Evolutionary conservation across 2,329 filamentous ascomycete genomes (phyloP).

Genomic region (Trichoderma koningiopsis): DNA sequence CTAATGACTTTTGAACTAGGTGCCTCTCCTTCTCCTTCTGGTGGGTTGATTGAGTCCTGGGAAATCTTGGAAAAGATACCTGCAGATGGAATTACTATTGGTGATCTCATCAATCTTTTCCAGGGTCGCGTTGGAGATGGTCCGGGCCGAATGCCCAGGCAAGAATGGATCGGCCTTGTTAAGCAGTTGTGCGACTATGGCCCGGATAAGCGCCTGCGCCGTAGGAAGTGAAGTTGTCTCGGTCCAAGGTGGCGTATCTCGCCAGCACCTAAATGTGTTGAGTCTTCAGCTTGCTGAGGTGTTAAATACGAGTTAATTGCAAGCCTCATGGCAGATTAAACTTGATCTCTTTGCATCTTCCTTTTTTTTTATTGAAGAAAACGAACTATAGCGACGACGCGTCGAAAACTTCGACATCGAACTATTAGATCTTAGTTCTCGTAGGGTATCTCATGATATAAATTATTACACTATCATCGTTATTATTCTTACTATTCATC

Average conservation of each 20-base stretch:
- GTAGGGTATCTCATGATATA: constrained; percentile 17
- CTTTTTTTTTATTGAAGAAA: background rate
- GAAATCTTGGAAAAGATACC: constrained; percentile 60
- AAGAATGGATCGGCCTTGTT: constrained; percentile 62
- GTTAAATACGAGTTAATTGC: background rate
- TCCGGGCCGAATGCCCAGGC: constrained; percentile 53
- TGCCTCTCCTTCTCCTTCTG: constrained; percentile 41
- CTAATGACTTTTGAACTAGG: constrained; percentile 29
- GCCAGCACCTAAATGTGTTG: background rate
- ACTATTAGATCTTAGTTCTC: background rate
- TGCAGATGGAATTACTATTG: constrained; percentile 56
- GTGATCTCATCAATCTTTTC: constrained; percentile 57
- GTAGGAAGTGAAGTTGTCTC: constrained; percentile 39
- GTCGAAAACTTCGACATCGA: background rate
- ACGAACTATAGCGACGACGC: background rate
- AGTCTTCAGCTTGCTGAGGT: background rate
- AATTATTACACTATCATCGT: constrained; percentile 13
- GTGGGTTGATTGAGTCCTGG: constrained; percentile 46
- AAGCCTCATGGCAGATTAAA: background rate
- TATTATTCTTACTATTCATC: constrained; percentile 73
- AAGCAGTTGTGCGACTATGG: constrained; percentile 57
- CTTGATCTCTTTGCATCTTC: background rate
- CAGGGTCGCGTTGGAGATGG: constrained; percentile 54
- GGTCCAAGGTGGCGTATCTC: background rate
- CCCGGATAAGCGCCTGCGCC: constrained; percentile 55